Evolutionary conservation across 2,329 filamentous ascomycete genomes (phyloP).

Genomic region (Parascedosporium putredinis): DNA sequence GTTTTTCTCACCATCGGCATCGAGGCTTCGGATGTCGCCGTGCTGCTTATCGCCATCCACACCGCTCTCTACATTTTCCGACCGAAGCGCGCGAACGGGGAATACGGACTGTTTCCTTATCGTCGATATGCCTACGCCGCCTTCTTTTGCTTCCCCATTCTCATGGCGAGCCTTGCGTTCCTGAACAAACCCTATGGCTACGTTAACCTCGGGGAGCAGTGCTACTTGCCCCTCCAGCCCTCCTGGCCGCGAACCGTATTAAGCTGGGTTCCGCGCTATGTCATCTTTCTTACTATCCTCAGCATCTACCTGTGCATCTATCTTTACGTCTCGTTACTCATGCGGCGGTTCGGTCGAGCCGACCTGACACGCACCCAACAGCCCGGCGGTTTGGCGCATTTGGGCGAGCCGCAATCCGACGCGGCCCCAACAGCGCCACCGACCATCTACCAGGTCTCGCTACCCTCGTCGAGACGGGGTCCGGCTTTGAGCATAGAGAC

Average conservation of each 20-base stretch:
- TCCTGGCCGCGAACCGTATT: constrained; percentile 60
- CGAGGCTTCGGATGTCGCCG: constrained; percentile 60
- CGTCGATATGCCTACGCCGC: constrained; percentile 47
- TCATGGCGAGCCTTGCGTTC: constrained; percentile 55
- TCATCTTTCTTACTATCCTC: constrained; percentile 55
- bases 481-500: background rate
- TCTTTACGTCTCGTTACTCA: constrained; percentile 45
- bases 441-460: background rate
- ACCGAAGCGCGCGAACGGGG: constrained; percentile 33
- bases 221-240: constrained; percentile 56
- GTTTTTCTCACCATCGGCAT: constrained; percentile 58
- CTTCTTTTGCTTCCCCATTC: constrained; percentile 46
- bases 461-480: background rate
- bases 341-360: constrained; percentile 26
- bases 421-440: background rate
- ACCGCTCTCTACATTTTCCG: constrained; percentile 62
- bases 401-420: background rate
- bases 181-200: constrained; percentile 43
- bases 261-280: constrained; percentile 63
- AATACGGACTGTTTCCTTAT: constrained; percentile 59
- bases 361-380: background rate
- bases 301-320: constrained; percentile 61
- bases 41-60: constrained; percentile 64
- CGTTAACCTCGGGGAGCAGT: constrained; percentile 54
- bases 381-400: background rate